These are phyloP conservation scores for Penicillium pancosmium DNA, from an alignment of 495 filamentous ascomycete species.

Conservation along the genomic window DNA sequence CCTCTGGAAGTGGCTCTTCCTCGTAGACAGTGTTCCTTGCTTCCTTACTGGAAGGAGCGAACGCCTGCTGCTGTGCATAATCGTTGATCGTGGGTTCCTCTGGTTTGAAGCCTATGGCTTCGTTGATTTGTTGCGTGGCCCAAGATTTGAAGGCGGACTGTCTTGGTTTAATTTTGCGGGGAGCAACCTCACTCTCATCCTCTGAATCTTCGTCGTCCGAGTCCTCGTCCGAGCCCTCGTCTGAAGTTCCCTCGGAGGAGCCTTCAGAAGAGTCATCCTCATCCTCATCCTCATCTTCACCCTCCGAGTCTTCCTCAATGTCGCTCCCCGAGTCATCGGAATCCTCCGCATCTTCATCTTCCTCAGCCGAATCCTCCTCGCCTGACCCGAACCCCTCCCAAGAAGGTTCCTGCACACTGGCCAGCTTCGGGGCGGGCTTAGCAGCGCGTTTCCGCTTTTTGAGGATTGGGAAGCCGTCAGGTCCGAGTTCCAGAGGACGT, in stretches of 20 bases:
- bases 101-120: conserved; percentile 65
- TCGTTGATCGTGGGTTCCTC: conserved; percentile 31
- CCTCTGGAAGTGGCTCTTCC: conserved; percentile 75
- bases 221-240: conserved; percentile 25
- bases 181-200: conserved; percentile 42
- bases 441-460: conserved; percentile 61
- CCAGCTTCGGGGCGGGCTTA: conserved; percentile 32
- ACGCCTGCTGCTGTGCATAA: conserved; percentile 31
- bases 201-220: conserved; percentile 25
- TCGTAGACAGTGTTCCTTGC: conserved; percentile 55
- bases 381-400: conserved; percentile 66
- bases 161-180: conserved; percentile 43
- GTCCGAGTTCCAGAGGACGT: conserved; percentile 76
- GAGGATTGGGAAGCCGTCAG: conserved; percentile 76
- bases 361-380: conserved; percentile 31
- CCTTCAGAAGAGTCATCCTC: conserved; percentile 24
- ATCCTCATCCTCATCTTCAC: conserved; percentile 23
- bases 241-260: conserved; percentile 24
- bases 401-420: conserved; percentile 47
- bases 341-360: conserved; percentile 18
- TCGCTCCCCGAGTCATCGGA: conserved; percentile 15
- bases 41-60: conserved; percentile 31
- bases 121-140: conserved; percentile 84
- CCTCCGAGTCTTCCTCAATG: conserved; percentile 24
- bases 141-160: conserved; percentile 88